Conservation (phyloP, 2,329 filamentous ascomycete species). For the Colletotrichum limetticola region DNA sequence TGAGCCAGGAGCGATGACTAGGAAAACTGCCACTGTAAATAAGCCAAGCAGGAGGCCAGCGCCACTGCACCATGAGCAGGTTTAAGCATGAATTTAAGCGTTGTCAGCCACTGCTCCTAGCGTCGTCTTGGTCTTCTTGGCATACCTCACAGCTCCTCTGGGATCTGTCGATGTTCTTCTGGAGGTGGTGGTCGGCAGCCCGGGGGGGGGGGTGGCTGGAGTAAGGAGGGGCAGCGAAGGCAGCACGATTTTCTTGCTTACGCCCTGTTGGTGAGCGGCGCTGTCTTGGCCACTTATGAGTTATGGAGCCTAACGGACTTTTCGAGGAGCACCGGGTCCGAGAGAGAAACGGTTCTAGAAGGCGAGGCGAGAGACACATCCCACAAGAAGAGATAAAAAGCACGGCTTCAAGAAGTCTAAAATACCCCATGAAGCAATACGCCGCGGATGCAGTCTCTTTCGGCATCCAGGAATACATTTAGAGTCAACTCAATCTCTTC, state of each 20-base stretch:
- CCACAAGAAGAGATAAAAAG: not conserved
- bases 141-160: conserved; percentile 41
- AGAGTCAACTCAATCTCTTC: not conserved
- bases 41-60: conserved; percentile 10
- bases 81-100: conserved; percentile 65
- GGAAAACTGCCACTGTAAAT: not conserved
- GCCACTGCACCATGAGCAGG: conserved; percentile 35
- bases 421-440: not conserved
- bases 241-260: not conserved
- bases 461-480: not conserved
- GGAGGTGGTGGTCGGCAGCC: not conserved
- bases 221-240: not conserved
- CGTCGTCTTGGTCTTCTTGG: conserved; percentile 47
- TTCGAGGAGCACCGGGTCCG: conserved; percentile 17
- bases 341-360: conserved; percentile 27
- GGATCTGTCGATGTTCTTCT: conserved; percentile 24
- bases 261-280: not conserved
- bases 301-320: conserved; percentile 38
- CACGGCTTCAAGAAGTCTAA: not conserved
- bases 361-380: not conserved
- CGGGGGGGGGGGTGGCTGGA: conserved; percentile 23
- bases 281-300: conserved; percentile 30
- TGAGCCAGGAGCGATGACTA: not conserved
- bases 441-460: not conserved
- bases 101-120: conserved; percentile 51